Evolutionary conservation across 1,139 yeast species (phyloP).

Genomic region (Meyerozyma guilliermondii): DNA sequence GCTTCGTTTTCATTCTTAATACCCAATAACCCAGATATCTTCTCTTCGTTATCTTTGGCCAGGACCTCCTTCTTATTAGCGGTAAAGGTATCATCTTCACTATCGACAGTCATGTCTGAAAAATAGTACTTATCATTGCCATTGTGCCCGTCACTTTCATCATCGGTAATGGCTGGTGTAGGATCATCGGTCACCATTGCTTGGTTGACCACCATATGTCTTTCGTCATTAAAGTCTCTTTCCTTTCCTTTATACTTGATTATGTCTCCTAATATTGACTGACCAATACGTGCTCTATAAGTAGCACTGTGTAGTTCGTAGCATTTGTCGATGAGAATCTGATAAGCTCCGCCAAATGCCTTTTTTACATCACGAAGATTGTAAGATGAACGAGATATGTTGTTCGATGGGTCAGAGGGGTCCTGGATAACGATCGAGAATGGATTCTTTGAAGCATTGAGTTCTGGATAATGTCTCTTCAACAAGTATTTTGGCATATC

Average conservation of each 20-base stretch:
- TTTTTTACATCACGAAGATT: slow-evolving; percentile 76
- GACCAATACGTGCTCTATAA: slow-evolving; percentile 64
- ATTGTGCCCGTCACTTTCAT: slow-evolving; percentile 28
- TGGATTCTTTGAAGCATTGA: slow-evolving; percentile 50
- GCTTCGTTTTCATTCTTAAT: slow-evolving; percentile 7
- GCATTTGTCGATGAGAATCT: slow-evolving; percentile 68
- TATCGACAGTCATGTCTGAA: slow-evolving; percentile 41
- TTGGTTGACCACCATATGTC: slow-evolving; percentile 57
- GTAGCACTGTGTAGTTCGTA: slow-evolving; percentile 54
- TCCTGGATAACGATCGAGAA: slow-evolving; percentile 82
- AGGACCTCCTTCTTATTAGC: slow-evolving; percentile 5
- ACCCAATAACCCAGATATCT: slow-evolving; percentile 25
- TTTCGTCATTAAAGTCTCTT: slow-evolving; percentile 77
- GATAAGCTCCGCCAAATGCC: slow-evolving; percentile 91
- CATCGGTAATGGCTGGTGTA: slow-evolving; percentile 4
- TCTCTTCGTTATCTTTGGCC: slow-evolving; percentile 13
- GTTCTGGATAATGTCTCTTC: slow-evolving; percentile 50
- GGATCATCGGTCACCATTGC: slow-evolving; percentile 38
- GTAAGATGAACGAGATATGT: slow-evolving; percentile 82
- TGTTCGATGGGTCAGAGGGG: slow-evolving; percentile 79
- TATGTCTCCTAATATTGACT: slow-evolving; percentile 76
- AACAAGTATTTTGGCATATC: slow-evolving; percentile 49
- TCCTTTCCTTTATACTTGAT: slow-evolving; percentile 71
- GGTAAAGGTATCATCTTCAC: slow-evolving; percentile 22
- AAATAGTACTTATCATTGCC: slow-evolving; percentile 36